A percentile compares a stretch with the other conserved stretches of the same genome.
phyloP scores from a whole-genome alignment of 192 early-diverging fungal species.

The Coemansia nantahalensis region DNA sequence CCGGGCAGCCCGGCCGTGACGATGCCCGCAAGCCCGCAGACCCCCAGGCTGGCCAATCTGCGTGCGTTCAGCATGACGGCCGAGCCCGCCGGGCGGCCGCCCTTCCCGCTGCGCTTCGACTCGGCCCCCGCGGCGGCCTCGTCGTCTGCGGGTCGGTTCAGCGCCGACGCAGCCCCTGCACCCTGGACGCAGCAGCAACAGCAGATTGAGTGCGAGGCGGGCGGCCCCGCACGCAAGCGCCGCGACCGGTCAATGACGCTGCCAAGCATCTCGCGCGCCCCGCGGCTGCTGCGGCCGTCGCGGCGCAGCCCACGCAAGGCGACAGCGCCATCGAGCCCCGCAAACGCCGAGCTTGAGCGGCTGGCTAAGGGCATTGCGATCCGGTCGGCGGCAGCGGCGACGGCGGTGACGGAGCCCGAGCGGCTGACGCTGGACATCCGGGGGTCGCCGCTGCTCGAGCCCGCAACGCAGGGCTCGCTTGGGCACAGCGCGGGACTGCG shows the following conservation, averaged over 20 bases:
- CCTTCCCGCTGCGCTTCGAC: no score
- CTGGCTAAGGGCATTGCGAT: slow-evolving; percentile 3
- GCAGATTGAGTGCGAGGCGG: neutral
- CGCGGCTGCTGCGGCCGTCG: neutral
- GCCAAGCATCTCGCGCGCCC: slow-evolving; percentile 11
- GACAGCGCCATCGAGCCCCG: slow-evolving; percentile 4
- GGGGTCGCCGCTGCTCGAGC: slow-evolving; percentile 31
- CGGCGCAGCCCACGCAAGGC: slow-evolving; percentile 10
- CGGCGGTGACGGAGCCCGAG: no score
- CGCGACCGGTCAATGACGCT: slow-evolving; percentile 47
- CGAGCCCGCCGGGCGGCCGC: no score
- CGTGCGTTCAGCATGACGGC: no score
- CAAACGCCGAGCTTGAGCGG: neutral
- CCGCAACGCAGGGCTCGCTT: slow-evolving; percentile 4
- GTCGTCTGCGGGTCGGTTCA: neutral
- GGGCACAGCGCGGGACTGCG: slow-evolving; percentile 28
- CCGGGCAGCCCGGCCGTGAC: no score
- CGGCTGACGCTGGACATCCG: no score
- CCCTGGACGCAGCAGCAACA: neutral
- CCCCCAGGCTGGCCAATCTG: no score
- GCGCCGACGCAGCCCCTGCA: neutral
- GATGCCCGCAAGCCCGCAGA: no score
- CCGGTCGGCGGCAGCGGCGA: slow-evolving; percentile 1
- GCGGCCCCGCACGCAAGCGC: slow-evolving; percentile 5
- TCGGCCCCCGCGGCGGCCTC: no score